phyloP scores from a whole-genome alignment of 1,284 basidiomycete species.

The Naganishia sp. region DNA sequence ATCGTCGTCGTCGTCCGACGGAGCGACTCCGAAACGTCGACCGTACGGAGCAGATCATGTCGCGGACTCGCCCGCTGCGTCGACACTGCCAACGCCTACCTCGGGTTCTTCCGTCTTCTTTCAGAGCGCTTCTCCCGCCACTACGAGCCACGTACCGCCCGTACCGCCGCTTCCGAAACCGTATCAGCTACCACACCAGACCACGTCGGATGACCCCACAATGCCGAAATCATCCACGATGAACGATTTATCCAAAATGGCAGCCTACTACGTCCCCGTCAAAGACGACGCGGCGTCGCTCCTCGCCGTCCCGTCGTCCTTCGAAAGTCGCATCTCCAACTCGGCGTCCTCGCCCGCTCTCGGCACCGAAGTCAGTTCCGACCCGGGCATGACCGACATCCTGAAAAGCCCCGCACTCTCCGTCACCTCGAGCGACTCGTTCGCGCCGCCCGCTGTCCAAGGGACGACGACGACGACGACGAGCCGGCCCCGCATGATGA shows the following conservation, averaged over 20 bases:
- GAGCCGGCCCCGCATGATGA: conserved; percentile 47
- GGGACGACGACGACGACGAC: background rate
- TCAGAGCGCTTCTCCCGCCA: background rate
- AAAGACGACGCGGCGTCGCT: conserved; percentile 14
- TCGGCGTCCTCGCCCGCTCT: conserved; percentile 31
- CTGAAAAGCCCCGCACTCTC: conserved; percentile 24
- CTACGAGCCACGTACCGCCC: conserved; percentile 67
- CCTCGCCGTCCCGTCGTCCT: conserved; percentile 1
- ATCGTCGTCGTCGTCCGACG: no score
- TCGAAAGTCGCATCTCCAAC: conserved; percentile 8
- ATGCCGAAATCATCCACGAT: conserved; percentile 2
- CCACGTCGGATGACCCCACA: background rate
- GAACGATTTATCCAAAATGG: conserved; percentile 14
- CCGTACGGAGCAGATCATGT: no score
- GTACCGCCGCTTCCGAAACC: conserved; percentile 96
- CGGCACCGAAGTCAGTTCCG: conserved; percentile 10
- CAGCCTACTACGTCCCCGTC: conserved; percentile 25
- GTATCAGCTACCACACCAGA: conserved; percentile 59
- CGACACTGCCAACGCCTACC: no score
- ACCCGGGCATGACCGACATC: conserved; percentile 2
- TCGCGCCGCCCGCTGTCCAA: conserved; percentile 1
- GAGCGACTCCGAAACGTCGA: no score
- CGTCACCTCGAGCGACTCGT: conserved; percentile 24
- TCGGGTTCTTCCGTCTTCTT: background rate
- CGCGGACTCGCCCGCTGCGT: no score